phyloP scores from a whole-genome alignment of 2,329 filamentous ascomycete species.

The Monilinia fructicola region DNA sequence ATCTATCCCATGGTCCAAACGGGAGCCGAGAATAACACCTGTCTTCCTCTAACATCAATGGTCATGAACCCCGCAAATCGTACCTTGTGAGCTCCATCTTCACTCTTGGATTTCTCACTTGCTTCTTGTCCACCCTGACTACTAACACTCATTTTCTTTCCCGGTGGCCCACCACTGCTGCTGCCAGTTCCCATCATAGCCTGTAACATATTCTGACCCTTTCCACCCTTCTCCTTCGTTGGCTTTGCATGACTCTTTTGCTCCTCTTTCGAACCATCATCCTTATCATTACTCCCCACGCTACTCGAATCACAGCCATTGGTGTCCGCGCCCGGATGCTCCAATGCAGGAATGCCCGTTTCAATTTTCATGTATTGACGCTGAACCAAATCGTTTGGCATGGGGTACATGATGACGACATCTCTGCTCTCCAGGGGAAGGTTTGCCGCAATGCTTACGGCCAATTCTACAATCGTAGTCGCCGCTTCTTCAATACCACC shows the following conservation, averaged over 20 bases:
- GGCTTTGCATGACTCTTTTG: conserved; percentile 36
- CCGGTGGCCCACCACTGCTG: conserved; percentile 27
- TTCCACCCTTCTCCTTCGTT: conserved; percentile 37
- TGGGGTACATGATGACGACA: conserved; percentile 81
- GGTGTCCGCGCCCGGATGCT: conserved; percentile 41
- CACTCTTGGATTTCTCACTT: conserved; percentile 34
- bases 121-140: conserved; percentile 27
- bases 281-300: conserved; percentile 39
- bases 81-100: conserved; percentile 51
- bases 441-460: conserved; percentile 80
- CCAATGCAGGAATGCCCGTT: conserved; percentile 60
- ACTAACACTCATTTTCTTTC: conserved; percentile 36
- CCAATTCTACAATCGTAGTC: conserved; percentile 89
- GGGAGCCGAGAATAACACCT: conserved; percentile 73
- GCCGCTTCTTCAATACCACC: conserved; percentile 83
- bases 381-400: conserved; percentile 70
- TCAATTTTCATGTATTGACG: conserved; percentile 84
- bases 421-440: conserved; percentile 89
- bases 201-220: conserved; percentile 43
- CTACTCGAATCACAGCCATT: conserved; percentile 38
- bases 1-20: conserved; percentile 59
- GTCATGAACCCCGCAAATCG: conserved; percentile 73
- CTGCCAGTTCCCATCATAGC: conserved; percentile 35
- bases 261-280: conserved; percentile 35
- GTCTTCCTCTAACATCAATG: conserved; percentile 72